Conservation (phyloP, 257 asterid species). For the Mitragyna speciosa region DNA sequence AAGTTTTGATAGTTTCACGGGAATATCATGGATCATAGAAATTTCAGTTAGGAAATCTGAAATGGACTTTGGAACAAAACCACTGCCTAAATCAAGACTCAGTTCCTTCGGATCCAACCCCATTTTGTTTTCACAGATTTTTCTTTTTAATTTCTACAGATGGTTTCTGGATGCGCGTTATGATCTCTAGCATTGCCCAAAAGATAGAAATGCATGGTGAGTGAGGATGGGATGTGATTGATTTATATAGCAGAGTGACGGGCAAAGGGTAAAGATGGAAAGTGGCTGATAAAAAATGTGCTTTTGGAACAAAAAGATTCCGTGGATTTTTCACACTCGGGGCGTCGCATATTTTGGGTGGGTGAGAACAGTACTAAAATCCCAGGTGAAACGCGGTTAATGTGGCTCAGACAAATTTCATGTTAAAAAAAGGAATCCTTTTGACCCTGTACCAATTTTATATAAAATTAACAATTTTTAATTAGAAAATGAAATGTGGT, state of each 20-base stretch:
- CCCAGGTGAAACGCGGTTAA: background rate
- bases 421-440: background rate
- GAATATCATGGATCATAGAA: conserved; percentile 27
- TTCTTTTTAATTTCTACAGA: background rate
- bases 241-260: conserved; percentile 32
- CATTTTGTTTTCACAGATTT: conserved; percentile 9
- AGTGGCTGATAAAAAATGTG: background rate
- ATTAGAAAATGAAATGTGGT: too few relatives aligned
- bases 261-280: conserved; percentile 25
- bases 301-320: conserved; percentile 29
- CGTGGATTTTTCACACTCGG: conserved; percentile 36
- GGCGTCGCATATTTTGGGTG: conserved; percentile 40
- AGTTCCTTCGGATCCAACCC: conserved; percentile 35
- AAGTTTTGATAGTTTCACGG: conserved; percentile 25
- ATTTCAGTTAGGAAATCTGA: conserved; percentile 39
- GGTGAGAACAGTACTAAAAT: background rate
- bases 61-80: conserved; percentile 34
- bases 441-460: background rate
- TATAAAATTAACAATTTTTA: too few relatives aligned
- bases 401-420: background rate
- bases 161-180: background rate
- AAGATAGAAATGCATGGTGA: conserved; percentile 23
- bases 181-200: conserved; percentile 10
- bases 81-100: conserved; percentile 27
- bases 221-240: conserved; percentile 1